Percentiles rank a stretch among this genome's conserved stretches.
Evolutionary conservation across 257 asterid genomes (phyloP).

Genomic region (Cinchona pubescens): DNA sequence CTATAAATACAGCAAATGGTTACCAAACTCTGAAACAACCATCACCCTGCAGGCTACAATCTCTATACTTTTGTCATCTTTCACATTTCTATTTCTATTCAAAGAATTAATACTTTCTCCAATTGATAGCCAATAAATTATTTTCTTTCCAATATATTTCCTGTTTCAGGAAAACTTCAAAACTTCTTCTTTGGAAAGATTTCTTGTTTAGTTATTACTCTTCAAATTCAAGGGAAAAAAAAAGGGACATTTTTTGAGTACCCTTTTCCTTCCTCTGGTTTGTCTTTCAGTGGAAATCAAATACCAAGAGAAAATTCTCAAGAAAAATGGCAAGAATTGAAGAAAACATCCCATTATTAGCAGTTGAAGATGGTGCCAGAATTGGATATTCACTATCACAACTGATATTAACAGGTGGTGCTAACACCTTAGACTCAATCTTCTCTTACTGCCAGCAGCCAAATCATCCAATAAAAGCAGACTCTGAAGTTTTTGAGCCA

Average conservation of each 20-base stretch:
- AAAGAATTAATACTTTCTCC: background rate
- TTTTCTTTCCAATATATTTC: background rate
- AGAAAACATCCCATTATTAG: constrained; percentile 27
- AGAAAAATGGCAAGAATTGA: constrained; percentile 36
- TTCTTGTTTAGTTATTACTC: background rate
- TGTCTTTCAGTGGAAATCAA: constrained; percentile 7
- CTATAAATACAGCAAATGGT: constrained; percentile 50
- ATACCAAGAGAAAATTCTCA: constrained; percentile 5
- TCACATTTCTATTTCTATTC: constrained; percentile 11
- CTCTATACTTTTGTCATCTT: constrained; percentile 12
- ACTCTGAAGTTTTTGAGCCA: constrained; percentile 39
- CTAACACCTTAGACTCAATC: constrained; percentile 82
- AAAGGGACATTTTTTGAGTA: constrained; percentile 31
- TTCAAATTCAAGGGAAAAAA: constrained; percentile 4
- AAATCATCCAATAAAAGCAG: constrained; percentile 3
- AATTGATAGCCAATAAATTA: background rate
- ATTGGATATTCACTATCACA: constrained; percentile 61
- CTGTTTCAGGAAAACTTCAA: background rate
- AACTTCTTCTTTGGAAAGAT: background rate
- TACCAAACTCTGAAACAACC: constrained; percentile 12
- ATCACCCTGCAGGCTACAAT: constrained; percentile 14
- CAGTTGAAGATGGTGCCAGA: constrained; percentile 26
- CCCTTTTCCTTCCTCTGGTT: constrained; percentile 26
- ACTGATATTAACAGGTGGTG: constrained; percentile 53
- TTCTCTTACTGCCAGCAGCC: constrained; percentile 53